Evolutionary conservation across 2,329 filamentous ascomycete genomes (phyloP).

Genomic region (Colletotrichum noveboracense): DNA sequence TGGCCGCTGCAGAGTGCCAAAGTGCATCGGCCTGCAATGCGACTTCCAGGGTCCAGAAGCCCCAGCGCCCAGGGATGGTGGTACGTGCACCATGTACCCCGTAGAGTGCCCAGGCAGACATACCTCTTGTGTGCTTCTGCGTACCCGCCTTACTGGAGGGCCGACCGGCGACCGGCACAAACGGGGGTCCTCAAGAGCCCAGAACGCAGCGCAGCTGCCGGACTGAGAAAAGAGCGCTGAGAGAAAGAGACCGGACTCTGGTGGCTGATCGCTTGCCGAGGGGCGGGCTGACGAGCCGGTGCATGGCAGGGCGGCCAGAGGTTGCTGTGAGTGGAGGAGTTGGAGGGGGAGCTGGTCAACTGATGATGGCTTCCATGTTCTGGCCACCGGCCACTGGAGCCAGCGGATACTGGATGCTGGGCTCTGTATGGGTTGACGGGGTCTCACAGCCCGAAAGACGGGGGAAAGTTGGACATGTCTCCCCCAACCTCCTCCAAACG

Average conservation of each 20-base stretch:
- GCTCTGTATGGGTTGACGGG: background rate
- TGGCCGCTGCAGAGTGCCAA: background rate
- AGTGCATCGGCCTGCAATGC: background rate
- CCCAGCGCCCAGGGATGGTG: background rate
- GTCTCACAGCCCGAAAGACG: background rate
- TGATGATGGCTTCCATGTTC: background rate
- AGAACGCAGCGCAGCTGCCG: background rate
- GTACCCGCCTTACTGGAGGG: background rate
- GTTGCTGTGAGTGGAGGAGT: background rate
- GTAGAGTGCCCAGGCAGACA: background rate
- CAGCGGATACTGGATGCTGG: background rate
- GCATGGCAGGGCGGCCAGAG: background rate
- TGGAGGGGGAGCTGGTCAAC: background rate
- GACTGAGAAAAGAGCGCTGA: background rate
- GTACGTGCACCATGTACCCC: background rate
- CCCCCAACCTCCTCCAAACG: constrained; percentile 10
- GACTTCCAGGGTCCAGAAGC: constrained; percentile 6
- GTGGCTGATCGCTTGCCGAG: background rate
- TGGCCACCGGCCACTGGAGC: background rate
- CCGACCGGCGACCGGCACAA: background rate
- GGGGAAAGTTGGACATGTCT: background rate
- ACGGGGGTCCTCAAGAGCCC: background rate
- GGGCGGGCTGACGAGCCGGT: background rate
- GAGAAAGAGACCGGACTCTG: background rate
- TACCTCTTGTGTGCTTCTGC: background rate